phyloP scores from a whole-genome alignment of 2,329 filamentous ascomycete species.

The Cyclaneusma minus region DNA sequence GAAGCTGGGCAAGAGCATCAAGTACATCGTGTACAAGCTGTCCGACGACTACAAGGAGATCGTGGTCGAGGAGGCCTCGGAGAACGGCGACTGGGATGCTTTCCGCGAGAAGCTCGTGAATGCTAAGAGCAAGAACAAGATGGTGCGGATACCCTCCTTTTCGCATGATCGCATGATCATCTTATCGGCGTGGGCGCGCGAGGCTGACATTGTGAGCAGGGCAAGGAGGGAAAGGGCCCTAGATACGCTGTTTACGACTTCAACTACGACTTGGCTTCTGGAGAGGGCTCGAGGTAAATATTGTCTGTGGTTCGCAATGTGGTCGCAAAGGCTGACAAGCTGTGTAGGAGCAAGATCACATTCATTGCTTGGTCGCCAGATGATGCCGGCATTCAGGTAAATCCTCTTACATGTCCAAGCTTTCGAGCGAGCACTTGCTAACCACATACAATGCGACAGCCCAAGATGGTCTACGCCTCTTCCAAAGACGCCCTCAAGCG shows the following conservation, averaged over 20 bases:
- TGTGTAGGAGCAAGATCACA: slow-evolving; percentile 54
- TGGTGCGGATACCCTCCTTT: slow-evolving; percentile 28
- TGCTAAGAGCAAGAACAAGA: slow-evolving; percentile 57
- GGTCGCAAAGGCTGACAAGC: slow-evolving; percentile 11
- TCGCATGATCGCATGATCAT: background rate
- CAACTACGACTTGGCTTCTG: slow-evolving; percentile 55
- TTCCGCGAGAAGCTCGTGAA: slow-evolving; percentile 66
- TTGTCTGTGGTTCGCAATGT: slow-evolving; percentile 2
- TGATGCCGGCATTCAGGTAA: slow-evolving; percentile 63
- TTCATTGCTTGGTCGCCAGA: slow-evolving; percentile 72
- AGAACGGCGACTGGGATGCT: slow-evolving; percentile 49
- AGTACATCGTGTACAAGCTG: slow-evolving; percentile 82
- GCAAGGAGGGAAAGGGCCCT: slow-evolving; percentile 47
- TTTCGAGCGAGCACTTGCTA: background rate
- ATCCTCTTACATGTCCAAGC: slow-evolving; percentile 16
- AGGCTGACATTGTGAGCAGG: slow-evolving; percentile 23
- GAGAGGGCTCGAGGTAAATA: slow-evolving; percentile 55
- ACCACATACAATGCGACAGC: no score
- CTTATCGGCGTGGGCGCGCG: no score
- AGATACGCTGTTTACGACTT: slow-evolving; percentile 80
- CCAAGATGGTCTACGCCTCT: slow-evolving; percentile 82
- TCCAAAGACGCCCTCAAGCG: slow-evolving; percentile 80
- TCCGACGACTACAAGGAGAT: slow-evolving; percentile 72
- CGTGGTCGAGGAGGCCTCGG: slow-evolving; percentile 59
- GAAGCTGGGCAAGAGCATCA: slow-evolving; percentile 68